Evolutionary conservation across 331 rosid species (phyloP), one percentile per base, ranked within the genome.

Genomic region (Acacia concinna): DNA sequence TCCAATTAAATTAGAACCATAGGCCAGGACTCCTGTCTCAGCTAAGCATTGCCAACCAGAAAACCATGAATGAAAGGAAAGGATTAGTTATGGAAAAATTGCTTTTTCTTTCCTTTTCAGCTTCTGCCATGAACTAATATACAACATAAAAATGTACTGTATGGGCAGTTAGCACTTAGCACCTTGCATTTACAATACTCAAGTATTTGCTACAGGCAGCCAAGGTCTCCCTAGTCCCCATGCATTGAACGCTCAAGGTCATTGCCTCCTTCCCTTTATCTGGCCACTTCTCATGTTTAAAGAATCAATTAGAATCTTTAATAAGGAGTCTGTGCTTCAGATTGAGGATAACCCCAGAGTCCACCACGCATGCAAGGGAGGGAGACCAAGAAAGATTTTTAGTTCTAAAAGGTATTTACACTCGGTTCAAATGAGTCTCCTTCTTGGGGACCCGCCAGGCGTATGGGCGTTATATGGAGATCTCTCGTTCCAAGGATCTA

Each of bases 391-490:
- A 71, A 70, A 73, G 79, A 73, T 41, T 63, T 71, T 71, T 43
- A 37, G 37, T 76, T 70, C 60, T 79, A 60, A 15, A 15, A 67
- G 73, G 68, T 85, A 86, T 89, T 81, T 86, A 92, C 96, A 86
- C 47, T 63, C 62, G 73, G 66, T 82, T 93, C 84, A 91, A 81
- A 91, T 74, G 76, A 83, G 85, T 83, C 98, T 89, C 31, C 80
- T 68, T 80, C 93, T 91, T 13, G 99, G 99, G 74, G 99, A 96
- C 73, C 98, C 92, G 57, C 96, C 84, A 0, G 90, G 98, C 1
- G 92, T 93, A 38, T 83, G 94, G 52, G 81, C 68, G 59, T 78
- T 93, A 76, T 82, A 78, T 46, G 74, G 73, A 27, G 90, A 54
- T 23, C 80, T 47, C 73, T 95, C 97, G 1, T 74, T 87, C 81